These are phyloP conservation scores for Lycium barbarum DNA, from an alignment of 257 asterid species.

Conservation along the genomic window DNA sequence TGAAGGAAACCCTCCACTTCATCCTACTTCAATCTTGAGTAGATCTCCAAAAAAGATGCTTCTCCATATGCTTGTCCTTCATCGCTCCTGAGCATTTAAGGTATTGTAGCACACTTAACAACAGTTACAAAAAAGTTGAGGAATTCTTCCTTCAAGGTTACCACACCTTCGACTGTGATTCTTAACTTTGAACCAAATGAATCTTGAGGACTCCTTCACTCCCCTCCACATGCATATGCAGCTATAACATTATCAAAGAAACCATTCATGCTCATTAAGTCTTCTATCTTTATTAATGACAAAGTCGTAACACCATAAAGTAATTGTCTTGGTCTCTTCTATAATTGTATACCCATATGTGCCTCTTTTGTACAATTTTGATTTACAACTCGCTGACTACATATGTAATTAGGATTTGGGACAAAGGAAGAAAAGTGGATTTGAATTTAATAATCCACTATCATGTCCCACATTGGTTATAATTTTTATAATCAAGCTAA, in stretches of 20 bases:
- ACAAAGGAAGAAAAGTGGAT: background rate
- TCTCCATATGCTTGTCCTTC: background rate
- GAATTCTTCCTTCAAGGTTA: background rate
- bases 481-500: background rate
- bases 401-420: background rate
- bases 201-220: background rate
- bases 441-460: conserved; percentile 1
- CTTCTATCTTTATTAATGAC: background rate
- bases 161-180: background rate
- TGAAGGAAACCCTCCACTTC: background rate
- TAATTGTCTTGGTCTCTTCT: background rate
- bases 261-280: background rate
- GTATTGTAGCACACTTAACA: background rate
- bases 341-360: background rate
- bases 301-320: background rate
- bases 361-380: background rate
- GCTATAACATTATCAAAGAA: background rate
- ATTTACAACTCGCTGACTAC: background rate
- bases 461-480: background rate
- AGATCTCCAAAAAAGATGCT: background rate
- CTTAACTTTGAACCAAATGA: background rate
- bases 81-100: background rate
- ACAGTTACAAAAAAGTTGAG: background rate
- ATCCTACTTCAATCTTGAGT: background rate
- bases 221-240: background rate